Evolutionary conservation across 768 basidiomycete species (phyloP).

Genomic region (Trametes cinnabarina): DNA sequence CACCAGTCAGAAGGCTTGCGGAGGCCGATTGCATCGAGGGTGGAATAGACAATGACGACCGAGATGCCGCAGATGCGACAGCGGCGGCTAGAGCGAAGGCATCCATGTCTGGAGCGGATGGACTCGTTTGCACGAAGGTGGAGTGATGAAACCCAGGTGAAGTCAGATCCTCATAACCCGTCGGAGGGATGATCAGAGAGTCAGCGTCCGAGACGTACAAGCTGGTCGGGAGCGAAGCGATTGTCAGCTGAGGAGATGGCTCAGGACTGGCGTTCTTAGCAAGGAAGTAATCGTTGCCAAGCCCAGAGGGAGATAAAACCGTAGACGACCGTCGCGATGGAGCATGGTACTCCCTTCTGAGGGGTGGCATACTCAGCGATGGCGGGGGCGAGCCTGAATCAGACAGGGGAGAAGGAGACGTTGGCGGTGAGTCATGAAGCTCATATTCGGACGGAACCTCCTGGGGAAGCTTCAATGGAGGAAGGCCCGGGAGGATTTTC

Average conservation of each 20-base stretch:
- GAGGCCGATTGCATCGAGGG: slow-evolving; percentile 19
- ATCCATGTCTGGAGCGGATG: slow-evolving; percentile 22
- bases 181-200: slow-evolving; percentile 25
- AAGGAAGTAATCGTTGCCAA: slow-evolving; percentile 9
- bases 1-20: neutral
- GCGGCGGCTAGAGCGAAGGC: slow-evolving; percentile 25
- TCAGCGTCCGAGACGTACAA: slow-evolving; percentile 16
- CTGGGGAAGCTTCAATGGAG: slow-evolving; percentile 18
- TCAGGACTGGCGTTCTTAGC: neutral
- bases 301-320: neutral
- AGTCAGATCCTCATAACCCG: neutral
- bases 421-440: slow-evolving; percentile 6
- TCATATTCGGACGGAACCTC: slow-evolving; percentile 2
- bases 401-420: slow-evolving; percentile 9
- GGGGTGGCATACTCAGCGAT: neutral
- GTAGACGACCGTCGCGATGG: neutral
- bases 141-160: neutral
- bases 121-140: neutral
- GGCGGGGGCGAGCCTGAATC: neutral
- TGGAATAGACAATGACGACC: slow-evolving; percentile 21
- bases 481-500: slow-evolving; percentile 15
- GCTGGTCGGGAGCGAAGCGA: slow-evolving; percentile 1
- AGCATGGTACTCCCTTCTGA: neutral
- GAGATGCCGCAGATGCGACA: slow-evolving; percentile 7
- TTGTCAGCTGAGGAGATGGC: neutral